Conservation (phyloP, 306 rosid genomes). For the Quercus engelmannii region DNA sequence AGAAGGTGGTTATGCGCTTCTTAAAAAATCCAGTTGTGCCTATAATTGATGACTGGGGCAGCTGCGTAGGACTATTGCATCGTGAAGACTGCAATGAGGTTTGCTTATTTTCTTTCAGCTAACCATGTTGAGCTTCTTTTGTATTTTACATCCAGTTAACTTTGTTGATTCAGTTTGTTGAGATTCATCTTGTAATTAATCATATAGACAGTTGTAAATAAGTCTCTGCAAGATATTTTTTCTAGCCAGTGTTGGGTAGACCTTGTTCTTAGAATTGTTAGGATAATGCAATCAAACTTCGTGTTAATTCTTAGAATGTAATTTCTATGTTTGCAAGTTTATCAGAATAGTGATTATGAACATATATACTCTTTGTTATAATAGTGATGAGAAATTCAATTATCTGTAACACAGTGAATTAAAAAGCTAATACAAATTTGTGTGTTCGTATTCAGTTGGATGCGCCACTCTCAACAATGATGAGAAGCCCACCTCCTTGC, state of each 20-base stretch:
- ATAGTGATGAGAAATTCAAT: background rate
- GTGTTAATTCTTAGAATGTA: background rate
- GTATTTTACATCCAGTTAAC: background rate
- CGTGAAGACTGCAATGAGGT: slow-evolving; percentile 79
- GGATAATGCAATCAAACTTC: background rate
- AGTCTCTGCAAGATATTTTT: background rate
- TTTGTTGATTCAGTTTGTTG: background rate
- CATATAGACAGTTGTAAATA: background rate
- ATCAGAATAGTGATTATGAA: background rate
- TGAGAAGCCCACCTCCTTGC: slow-evolving; percentile 73
- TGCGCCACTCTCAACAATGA: slow-evolving; percentile 64
- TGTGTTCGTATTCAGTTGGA: slow-evolving; percentile 41
- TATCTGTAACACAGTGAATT: background rate
- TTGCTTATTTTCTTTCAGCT: background rate
- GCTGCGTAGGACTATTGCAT: slow-evolving; percentile 71
- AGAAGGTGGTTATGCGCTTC: slow-evolving; percentile 64
- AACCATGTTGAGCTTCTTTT: background rate
- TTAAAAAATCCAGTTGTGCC: slow-evolving; percentile 55
- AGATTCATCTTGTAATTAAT: background rate
- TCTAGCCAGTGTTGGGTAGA: background rate
- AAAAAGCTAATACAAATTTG: background rate
- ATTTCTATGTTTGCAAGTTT: background rate
- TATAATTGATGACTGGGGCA: slow-evolving; percentile 72
- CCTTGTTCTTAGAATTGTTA: background rate
- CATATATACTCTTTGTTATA: background rate